phyloP scores from a whole-genome alignment of 768 basidiomycete species.

The Boletus tomentosulus region DNA sequence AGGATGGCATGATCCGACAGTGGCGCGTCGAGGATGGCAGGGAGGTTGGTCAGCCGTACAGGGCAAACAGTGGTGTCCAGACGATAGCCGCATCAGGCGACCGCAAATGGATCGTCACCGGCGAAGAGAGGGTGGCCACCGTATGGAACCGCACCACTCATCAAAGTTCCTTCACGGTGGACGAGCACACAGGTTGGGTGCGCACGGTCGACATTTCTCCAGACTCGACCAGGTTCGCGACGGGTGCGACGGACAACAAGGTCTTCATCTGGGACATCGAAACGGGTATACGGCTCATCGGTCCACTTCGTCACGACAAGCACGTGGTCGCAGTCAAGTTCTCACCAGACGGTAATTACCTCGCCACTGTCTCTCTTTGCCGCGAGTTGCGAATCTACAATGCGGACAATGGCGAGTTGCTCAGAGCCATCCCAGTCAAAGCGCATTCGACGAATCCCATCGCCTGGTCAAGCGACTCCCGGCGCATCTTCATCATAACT shows the following conservation, averaged over 20 bases:
- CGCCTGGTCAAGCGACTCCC: slow-evolving; percentile 4
- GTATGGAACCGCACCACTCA: slow-evolving; percentile 1
- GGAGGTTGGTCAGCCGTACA: slow-evolving; percentile 2
- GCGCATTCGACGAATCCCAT: slow-evolving; percentile 4
- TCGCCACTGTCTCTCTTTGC: slow-evolving; percentile 1
- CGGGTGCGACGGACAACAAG: slow-evolving; percentile 1
- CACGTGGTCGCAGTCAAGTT: slow-evolving; percentile 5
- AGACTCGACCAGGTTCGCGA: slow-evolving; percentile 10
- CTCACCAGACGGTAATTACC: slow-evolving; percentile 6
- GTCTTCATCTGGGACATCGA: slow-evolving; percentile 8
- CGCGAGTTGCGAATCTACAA: slow-evolving; percentile 10
- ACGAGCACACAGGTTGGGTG: slow-evolving; percentile 1
- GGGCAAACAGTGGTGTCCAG: neutral
- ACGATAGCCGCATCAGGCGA: neutral
- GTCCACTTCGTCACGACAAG: slow-evolving; percentile 9
- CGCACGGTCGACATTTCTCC: neutral
- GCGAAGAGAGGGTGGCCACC: slow-evolving; percentile 2
- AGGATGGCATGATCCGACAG: neutral
- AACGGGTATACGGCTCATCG: slow-evolving; percentile 6
- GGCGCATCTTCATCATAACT: slow-evolving; percentile 2
- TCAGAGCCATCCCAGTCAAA: neutral
- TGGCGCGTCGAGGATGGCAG: slow-evolving; percentile 6
- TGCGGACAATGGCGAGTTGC: slow-evolving; percentile 1
- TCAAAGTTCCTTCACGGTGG: neutral
- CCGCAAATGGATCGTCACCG: slow-evolving; percentile 2